Evolutionary conservation across 176 grass and related monocot genomes (phyloP).

Genomic region (Lolium perenne): DNA sequence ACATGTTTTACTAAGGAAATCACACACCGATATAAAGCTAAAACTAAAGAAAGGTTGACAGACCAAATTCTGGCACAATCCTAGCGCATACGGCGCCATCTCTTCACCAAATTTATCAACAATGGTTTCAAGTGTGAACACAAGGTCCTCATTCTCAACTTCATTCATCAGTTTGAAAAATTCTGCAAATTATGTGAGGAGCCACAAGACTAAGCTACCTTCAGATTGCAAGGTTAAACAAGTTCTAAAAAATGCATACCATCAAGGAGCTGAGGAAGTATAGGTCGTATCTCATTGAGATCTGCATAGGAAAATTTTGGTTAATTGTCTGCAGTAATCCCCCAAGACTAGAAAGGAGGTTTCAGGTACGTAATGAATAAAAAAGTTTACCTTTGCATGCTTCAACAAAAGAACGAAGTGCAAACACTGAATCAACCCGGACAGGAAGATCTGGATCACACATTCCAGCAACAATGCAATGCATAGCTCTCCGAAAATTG

Average conservation of each 20-base stretch:
- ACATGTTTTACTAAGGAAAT: constrained; percentile 34
- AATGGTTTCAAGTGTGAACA: constrained; percentile 95
- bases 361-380: neutral
- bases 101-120: constrained; percentile 98
- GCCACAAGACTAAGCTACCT: constrained; percentile 34
- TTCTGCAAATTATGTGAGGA: constrained; percentile 57
- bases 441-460: constrained; percentile 91
- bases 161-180: constrained; percentile 98
- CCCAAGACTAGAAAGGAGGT: constrained; percentile 17
- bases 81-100: constrained; percentile 97
- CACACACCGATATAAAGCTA: neutral
- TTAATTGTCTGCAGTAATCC: neutral
- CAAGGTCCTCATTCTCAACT: constrained; percentile 95
- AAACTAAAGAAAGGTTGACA: neutral
- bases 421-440: constrained; percentile 95
- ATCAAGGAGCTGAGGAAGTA: constrained; percentile 95
- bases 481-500: constrained; percentile 82
- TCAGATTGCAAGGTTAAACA: constrained; percentile 13
- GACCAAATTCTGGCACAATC: constrained; percentile 97
- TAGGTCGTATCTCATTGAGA: constrained; percentile 83
- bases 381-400: constrained; percentile 76
- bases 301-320: constrained; percentile 49
- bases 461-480: constrained; percentile 80
- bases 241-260: constrained; percentile 48
- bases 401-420: constrained; percentile 93